phyloP scores from a whole-genome alignment of 108 stramenopile species.

The Cyclostephanos invisitatus region DNA sequence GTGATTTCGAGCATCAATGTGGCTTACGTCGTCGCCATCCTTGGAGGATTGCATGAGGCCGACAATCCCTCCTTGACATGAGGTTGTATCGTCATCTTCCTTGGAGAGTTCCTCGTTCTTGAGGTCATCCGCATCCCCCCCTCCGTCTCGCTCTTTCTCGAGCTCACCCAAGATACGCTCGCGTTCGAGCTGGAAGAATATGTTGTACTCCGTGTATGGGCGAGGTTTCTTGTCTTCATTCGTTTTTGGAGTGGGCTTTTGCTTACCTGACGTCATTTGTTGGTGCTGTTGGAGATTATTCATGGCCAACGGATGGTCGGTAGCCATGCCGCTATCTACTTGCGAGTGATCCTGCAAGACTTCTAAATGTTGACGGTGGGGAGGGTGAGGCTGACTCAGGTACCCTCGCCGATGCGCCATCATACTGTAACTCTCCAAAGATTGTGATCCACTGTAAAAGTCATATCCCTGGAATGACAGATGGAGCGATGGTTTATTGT shows the following conservation, averaged over 20 bases:
- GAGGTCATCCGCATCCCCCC: constrained; percentile 2
- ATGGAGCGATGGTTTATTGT: neutral
- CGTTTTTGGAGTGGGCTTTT: neutral
- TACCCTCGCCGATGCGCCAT: neutral
- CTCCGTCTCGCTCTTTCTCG: constrained; percentile 22
- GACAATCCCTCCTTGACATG: neutral
- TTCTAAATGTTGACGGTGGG: neutral
- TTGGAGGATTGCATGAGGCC: neutral
- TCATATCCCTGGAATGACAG: constrained; percentile 6
- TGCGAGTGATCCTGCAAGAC: neutral
- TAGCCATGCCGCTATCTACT: neutral
- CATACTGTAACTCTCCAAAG: neutral
- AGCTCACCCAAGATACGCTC: constrained; percentile 39
- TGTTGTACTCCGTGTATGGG: constrained; percentile 50
- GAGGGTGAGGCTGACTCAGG: neutral
- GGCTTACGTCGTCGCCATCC: neutral
- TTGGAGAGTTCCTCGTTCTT: neutral
- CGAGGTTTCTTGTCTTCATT: constrained; percentile 28
- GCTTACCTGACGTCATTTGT: neutral
- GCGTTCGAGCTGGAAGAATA: constrained; percentile 46
- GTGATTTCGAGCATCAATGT: neutral
- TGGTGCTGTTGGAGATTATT: neutral
- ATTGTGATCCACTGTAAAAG: neutral
- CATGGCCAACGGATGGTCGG: neutral
- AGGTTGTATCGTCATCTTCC: neutral